Evolutionary conservation across 2,329 filamentous ascomycete species (phyloP), one percentile per base, ranked within the genome.

Genomic region (Pseudonectria foliicola): DNA sequence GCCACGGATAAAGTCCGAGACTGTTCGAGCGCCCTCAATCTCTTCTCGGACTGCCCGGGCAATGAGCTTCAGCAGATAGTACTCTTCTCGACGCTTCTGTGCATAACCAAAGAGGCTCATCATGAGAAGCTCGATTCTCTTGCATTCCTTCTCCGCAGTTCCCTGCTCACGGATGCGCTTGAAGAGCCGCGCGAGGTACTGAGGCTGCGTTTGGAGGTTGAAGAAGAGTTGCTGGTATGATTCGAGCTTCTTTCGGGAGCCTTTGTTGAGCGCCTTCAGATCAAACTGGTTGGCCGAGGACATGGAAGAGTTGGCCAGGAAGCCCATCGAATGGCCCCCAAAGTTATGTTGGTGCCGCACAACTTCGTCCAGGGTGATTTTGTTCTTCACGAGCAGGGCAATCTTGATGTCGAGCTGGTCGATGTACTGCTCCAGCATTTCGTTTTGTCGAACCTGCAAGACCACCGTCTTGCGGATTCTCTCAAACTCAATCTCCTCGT

Each of bases 361-460:
- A 18, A 98, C 92, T 63, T 98, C 93, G 55, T 98, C 92, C 4
- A 98, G 73, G 0, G 92, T 96, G 54, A 98, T 98, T 63, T 98
- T 98, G 75, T 98, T 98, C 73, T 96, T 96, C 52, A 98, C 92
- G 13, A 98, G 73, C 3, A 98, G 75, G 1, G 92, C 92, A 58
- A 98, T 98, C 67, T 98, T 98, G 70, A 98, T 95, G 56, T 98
- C 93, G 25, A 98, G 75, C 57, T 98, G 92, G 52, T 95, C 89
- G 48, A 98, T 95, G 55, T 98, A 98, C 57, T 95, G 88, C 63
- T 98, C 92, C 26, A 93, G 78, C 68, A 94, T 81, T 63, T 98
- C 92, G 54, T 98, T 98, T 51, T 95, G 89, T 31, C 90, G 82
- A 8, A 98, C 92, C 56, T 96, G 89, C 56, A 96, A 89, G 6